phyloP scores from a whole-genome alignment of 768 basidiomycete species.

The Lactifluus hygrophoroides region DNA sequence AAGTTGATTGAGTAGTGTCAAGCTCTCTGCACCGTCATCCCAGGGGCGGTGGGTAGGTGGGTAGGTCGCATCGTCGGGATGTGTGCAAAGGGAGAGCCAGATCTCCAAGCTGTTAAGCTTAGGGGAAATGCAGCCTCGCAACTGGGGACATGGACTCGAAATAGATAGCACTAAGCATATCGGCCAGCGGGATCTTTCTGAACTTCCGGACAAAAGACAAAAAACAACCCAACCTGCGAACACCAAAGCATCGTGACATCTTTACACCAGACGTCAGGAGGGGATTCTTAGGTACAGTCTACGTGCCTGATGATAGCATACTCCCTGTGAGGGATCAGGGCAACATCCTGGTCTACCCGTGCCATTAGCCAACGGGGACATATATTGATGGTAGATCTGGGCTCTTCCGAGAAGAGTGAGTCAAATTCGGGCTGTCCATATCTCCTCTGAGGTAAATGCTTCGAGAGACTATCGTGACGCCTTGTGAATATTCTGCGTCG shows the following conservation, averaged over 20 bases:
- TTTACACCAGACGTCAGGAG: not conserved
- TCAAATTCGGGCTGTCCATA: not conserved
- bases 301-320: not conserved
- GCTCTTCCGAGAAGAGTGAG: not conserved
- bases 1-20: no score
- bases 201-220: not conserved
- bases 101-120: no score
- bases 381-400: not conserved
- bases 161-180: no score
- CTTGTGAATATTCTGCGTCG: not conserved
- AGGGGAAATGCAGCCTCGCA: no score
- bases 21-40: no score
- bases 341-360: not conserved
- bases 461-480: constrained; percentile 8
- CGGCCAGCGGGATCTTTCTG: no score
- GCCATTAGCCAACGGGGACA: not conserved
- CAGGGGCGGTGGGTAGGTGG: no score
- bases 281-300: not conserved
- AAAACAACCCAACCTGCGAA: not conserved
- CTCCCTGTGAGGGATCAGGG: not conserved
- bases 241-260: not conserved
- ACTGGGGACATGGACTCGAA: no score
- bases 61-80: no score
- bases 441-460: not conserved
- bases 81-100: no score